A percentile compares a stretch with the other conserved stretches of the same genome.
phyloP scores from a whole-genome alignment of 2,329 filamentous ascomycete species.

The Zopfia rhizophila region DNA sequence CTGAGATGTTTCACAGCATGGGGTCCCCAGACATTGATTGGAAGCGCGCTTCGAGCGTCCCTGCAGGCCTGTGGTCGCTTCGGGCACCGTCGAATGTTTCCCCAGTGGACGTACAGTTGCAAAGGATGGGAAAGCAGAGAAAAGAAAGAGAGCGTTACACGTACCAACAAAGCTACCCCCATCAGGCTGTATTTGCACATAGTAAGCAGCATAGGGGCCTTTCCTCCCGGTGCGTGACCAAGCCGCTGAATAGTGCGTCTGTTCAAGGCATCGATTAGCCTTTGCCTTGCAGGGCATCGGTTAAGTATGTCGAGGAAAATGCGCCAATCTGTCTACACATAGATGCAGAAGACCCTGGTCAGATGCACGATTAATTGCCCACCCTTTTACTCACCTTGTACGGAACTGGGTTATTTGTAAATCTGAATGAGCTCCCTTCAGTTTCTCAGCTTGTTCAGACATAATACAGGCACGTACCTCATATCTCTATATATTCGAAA shows the following conservation, averaged over 20 bases:
- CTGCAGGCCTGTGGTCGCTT: not conserved
- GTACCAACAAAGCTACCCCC: constrained; percentile 74
- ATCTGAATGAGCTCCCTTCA: constrained; percentile 66
- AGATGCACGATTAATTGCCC: constrained; percentile 9
- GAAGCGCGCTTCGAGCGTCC: not conserved
- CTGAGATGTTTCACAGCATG: too few relatives aligned
- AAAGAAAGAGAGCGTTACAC: constrained; percentile 40
- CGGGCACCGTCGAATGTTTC: too few relatives aligned
- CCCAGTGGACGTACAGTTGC: not conserved
- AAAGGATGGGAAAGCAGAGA: constrained; percentile 11
- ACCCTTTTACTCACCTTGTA: constrained; percentile 80
- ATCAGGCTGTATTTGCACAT: constrained; percentile 81
- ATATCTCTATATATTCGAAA: constrained; percentile 81
- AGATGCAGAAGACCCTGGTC: constrained; percentile 13
- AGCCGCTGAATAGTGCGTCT: constrained; percentile 85
- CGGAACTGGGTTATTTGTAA: constrained; percentile 84
- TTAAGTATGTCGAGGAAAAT: constrained; percentile 7
- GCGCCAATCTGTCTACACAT: constrained; percentile 12
- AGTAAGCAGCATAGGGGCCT: constrained; percentile 88
- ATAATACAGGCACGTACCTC: not conserved
- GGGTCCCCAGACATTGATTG: not conserved
- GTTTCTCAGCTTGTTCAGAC: constrained; percentile 8
- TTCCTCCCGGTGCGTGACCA: constrained; percentile 91
- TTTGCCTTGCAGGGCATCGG: constrained; percentile 9
- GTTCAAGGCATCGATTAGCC: constrained; percentile 34